Evolutionary conservation across 2,329 filamentous ascomycete species (phyloP), one percentile per base, ranked within the genome.

Genomic region (Aspergillus hiratsukae): DNA sequence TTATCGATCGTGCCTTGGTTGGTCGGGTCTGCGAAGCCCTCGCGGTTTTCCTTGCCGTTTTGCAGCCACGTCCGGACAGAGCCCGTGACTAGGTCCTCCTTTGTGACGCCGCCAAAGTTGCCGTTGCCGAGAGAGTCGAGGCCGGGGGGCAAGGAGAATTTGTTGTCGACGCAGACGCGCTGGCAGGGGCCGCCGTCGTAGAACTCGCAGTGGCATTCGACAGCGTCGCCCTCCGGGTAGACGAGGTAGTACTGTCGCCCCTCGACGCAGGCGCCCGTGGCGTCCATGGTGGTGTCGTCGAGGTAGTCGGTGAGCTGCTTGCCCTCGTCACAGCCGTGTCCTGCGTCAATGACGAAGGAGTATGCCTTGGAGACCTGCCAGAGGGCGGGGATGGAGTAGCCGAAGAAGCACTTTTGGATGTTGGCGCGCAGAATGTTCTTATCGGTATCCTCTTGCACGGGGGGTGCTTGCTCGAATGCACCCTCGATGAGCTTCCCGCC

Each of bases 41-140:
- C 69, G 25, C 65, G 65, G 59, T 76, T 76, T 23, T 61, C 51
- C n/a, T 65, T 63, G 56, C 68, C 66, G 52, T 75, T 75, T 9
- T 65, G 2, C 2, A 54, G 37, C 57, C 57, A 58, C n/a, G 57
- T 58, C 23, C 46, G 54, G 25, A 58, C 51, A 4, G 57, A 53
- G 19, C 57, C 57, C 48, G 25, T 54, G 51, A 58, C 43, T 28
- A 56, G 48, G 2, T 56, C 51, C 3, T 35, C 29, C 35, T 29
- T 56, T 6, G 54, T 56, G 51, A 58, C 41, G 37, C 51, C 48
- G 23, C 17, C 19, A 27, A 40, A 56, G n/a, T 41, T 53, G 0
- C 29, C 43, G 31, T 31, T 25, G 1, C n/a, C n/a, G 51, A 35
- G 7, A 25, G 29, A 29, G 8, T 29, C 43, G 4, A 56, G 29